phyloP scores from a whole-genome alignment of 2,329 filamentous ascomycete genomes.

The Fusarium sp. region DNA sequence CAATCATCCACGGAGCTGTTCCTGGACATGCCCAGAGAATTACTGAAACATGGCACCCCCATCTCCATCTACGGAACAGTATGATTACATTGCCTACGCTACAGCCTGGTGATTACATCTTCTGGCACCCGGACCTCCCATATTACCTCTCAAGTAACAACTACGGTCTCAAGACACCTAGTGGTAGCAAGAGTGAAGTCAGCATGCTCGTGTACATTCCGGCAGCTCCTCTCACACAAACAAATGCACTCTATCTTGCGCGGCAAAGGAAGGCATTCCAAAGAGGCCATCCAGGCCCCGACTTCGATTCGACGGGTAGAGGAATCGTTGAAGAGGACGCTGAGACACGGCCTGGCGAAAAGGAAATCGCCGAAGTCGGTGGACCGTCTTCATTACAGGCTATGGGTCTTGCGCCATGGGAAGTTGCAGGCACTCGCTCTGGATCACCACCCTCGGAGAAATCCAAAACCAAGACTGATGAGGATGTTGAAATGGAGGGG shows the following conservation, averaged over 20 bases:
- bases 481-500: constrained; percentile 47
- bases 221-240: constrained; percentile 68
- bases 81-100: constrained; percentile 68
- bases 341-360: constrained; percentile 61
- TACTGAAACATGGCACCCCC: constrained; percentile 69
- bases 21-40: constrained; percentile 69
- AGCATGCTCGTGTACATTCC: constrained; percentile 68
- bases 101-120: constrained; percentile 68
- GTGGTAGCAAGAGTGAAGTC: constrained; percentile 48
- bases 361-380: constrained; percentile 64
- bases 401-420: constrained; percentile 70
- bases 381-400: constrained; percentile 64
- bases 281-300: constrained; percentile 65
- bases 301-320: constrained; percentile 67
- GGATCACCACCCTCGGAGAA: constrained; percentile 46
- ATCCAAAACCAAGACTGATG: constrained; percentile 41
- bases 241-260: constrained; percentile 68
- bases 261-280: constrained; percentile 69
- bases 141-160: constrained; percentile 65
- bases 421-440: constrained; percentile 51
- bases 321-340: constrained; percentile 63
- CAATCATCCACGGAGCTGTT: constrained; percentile 69
- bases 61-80: constrained; percentile 64
- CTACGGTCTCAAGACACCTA: constrained; percentile 48
- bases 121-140: constrained; percentile 70